Evolutionary conservation across 352 stramenopile genomes (phyloP).

Genomic region (Thraustochytrium sp.): DNA sequence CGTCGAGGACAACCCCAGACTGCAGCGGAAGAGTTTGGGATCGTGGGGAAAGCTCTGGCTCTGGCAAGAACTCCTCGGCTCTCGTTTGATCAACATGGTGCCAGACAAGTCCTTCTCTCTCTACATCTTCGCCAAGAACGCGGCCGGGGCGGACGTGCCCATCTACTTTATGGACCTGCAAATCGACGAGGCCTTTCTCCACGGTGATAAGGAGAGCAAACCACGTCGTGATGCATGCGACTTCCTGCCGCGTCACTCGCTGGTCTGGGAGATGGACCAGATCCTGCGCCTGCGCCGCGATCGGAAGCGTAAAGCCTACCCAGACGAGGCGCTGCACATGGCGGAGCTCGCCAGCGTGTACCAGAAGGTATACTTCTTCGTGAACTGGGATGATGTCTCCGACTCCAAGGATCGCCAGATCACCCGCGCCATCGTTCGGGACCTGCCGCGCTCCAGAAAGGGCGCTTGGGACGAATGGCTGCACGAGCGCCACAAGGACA

Average conservation of each 20-base stretch:
- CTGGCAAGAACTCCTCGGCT: neutral
- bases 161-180: neutral
- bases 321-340: neutral
- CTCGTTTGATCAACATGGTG: neutral
- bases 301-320: neutral
- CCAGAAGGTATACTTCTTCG: neutral
- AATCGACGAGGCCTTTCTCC: neutral
- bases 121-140: neutral
- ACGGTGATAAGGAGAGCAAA: no score
- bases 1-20: no score
- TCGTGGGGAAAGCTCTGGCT: neutral
- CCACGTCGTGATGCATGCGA: no score
- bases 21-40: neutral
- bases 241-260: neutral
- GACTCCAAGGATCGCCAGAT: neutral
- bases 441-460: neutral
- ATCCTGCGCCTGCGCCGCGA: neutral
- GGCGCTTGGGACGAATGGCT: neutral
- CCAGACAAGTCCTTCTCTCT: neutral
- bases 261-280: neutral
- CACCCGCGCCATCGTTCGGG: neutral
- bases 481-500: neutral
- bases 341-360: neutral
- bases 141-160: neutral
- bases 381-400: neutral